Evolutionary conservation across 176 grass and related monocot genomes (phyloP).

Genomic region (Dendrocalamus sinicus): DNA sequence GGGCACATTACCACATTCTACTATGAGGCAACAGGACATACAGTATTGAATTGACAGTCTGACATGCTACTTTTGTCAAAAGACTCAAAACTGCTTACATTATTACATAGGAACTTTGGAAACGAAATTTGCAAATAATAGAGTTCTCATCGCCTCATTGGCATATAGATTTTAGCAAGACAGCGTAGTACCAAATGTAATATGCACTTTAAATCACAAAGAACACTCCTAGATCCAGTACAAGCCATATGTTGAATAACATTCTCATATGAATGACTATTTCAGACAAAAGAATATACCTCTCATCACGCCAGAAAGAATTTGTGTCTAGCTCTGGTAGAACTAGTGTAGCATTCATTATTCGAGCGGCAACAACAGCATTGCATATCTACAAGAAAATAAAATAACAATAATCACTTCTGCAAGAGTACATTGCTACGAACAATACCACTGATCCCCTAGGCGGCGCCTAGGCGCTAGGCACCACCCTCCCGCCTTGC

Average conservation of each 20-base stretch:
- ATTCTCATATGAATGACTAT: background rate
- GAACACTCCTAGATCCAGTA: background rate
- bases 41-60: too few relatives aligned
- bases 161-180: too few relatives aligned
- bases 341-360: slow-evolving; percentile 95
- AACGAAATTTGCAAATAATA: too few relatives aligned
- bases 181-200: too few relatives aligned
- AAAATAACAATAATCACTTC: slow-evolving; percentile 9
- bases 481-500: too few relatives aligned
- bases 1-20: background rate
- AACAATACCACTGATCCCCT: background rate
- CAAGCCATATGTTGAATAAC: background rate
- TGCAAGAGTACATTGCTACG: background rate
- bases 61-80: background rate
- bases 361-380: slow-evolving; percentile 90
- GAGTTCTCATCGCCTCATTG: too few relatives aligned
- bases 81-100: background rate
- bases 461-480: too few relatives aligned
- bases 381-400: slow-evolving; percentile 86
- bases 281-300: slow-evolving; percentile 53
- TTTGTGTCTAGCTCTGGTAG: slow-evolving; percentile 92
- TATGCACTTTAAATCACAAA: too few relatives aligned
- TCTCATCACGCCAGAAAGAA: slow-evolving; percentile 97
- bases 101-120: too few relatives aligned
- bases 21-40: background rate